Conservation (phyloP, 2,329 filamentous ascomycete genomes). For the Penicillium sp. region DNA sequence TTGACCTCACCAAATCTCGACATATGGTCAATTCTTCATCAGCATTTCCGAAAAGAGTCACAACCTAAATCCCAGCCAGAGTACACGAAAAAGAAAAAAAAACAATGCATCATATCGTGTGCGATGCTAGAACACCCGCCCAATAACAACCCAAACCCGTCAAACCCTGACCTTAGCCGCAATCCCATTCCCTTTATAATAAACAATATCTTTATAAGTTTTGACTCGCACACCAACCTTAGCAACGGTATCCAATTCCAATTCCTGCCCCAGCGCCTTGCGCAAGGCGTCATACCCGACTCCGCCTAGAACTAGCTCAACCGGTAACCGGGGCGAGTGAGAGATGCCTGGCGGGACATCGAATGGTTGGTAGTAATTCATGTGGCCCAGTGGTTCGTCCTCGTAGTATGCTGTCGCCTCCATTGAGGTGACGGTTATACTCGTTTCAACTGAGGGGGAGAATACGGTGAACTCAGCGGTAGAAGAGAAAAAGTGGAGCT, state of each 20-base stretch:
- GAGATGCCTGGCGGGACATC: slow-evolving; percentile 73
- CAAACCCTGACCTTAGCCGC: slow-evolving; percentile 60
- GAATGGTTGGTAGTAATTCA: slow-evolving; percentile 73
- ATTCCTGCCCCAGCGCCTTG: slow-evolving; percentile 74
- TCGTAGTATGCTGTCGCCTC: slow-evolving; percentile 86
- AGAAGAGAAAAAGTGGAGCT: slow-evolving; percentile 79
- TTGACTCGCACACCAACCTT: slow-evolving; percentile 74
- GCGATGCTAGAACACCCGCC: neutral
- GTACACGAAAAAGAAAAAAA: neutral
- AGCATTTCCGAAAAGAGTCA: neutral
- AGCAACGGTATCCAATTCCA: slow-evolving; percentile 78
- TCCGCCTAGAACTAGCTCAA: slow-evolving; percentile 73
- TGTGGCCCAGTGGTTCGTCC: slow-evolving; percentile 73
- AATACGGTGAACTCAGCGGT: slow-evolving; percentile 81
- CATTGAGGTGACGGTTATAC: slow-evolving; percentile 74
- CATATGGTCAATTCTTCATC: neutral
- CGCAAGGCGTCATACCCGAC: slow-evolving; percentile 81
- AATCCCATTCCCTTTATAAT: slow-evolving; percentile 70
- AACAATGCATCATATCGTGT: neutral
- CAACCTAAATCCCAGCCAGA: neutral
- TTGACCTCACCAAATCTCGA: neutral
- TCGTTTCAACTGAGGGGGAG: slow-evolving; percentile 74
- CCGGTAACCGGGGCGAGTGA: slow-evolving; percentile 74
- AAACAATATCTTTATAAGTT: slow-evolving; percentile 70
- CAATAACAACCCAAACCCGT: neutral